Percentiles rank a stretch among this genome's conserved stretches.
Conservation (phyloP, 805 yeast species). For the Saccharomyces cerevisiae region DNA sequence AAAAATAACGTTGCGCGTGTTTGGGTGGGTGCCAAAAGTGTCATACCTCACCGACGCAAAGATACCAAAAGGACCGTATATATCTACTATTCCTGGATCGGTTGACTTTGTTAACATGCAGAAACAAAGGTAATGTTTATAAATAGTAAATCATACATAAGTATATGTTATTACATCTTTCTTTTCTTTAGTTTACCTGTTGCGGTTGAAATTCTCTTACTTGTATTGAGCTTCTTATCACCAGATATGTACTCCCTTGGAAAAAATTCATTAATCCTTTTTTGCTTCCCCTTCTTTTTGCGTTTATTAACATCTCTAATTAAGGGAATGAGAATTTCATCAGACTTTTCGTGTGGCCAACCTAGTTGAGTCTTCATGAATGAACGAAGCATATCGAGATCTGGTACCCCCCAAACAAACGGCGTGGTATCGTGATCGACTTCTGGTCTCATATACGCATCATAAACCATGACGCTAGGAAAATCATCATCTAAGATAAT, state of each 20-base stretch:
- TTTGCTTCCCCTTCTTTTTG: conserved; percentile 45
- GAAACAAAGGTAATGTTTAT: background rate
- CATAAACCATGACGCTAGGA: conserved; percentile 59
- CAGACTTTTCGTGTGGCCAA: conserved; percentile 71
- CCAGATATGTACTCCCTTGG: conserved; percentile 47
- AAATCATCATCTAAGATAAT: conserved; percentile 51
- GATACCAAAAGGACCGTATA: background rate
- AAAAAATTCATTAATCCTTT: conserved; percentile 59
- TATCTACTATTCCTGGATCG: background rate
- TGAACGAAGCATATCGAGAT: conserved; percentile 65
- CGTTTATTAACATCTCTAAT: conserved; percentile 69
- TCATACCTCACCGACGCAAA: background rate
- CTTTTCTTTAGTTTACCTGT: conserved; percentile 38
- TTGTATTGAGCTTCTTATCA: conserved; percentile 40
- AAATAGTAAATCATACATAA: background rate
- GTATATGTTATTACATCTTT: conserved; percentile 4
- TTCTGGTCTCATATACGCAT: conserved; percentile 73
- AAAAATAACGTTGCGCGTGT: background rate
- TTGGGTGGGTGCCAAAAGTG: background rate
- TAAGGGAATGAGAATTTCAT: conserved; percentile 79
- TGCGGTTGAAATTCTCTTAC: conserved; percentile 57
- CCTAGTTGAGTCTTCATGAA: conserved; percentile 64
- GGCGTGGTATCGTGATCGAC: conserved; percentile 74
- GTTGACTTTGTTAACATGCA: background rate
- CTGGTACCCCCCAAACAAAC: conserved; percentile 88